Conservation (phyloP, 345 rosid species). For the Salix exigua region DNA sequence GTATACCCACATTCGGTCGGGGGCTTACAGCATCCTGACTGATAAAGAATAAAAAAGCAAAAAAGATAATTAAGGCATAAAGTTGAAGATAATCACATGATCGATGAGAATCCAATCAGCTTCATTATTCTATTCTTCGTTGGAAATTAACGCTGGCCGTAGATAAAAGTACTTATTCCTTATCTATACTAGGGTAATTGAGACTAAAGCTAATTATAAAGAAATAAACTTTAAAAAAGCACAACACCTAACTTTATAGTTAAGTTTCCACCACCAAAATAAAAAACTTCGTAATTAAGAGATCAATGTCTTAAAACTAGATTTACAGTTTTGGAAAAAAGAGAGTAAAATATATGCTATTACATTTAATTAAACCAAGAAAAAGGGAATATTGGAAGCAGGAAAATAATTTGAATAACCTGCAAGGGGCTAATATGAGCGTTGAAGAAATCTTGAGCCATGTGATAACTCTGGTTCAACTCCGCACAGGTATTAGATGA, state of each 20-base stretch:
- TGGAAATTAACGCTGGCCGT: background rate
- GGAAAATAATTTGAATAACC: slow-evolving; percentile 27
- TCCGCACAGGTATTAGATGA: slow-evolving; percentile 61
- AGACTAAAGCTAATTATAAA: background rate
- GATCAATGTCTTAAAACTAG: too few relatives aligned
- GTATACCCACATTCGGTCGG: slow-evolving; percentile 63
- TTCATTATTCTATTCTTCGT: background rate
- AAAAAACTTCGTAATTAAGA: too few relatives aligned
- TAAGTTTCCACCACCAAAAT: background rate
- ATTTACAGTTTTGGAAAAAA: too few relatives aligned
- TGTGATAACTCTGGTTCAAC: slow-evolving; percentile 65
- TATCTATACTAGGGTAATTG: background rate
- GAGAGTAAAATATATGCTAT: too few relatives aligned
- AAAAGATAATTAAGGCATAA: background rate
- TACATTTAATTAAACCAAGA: background rate
- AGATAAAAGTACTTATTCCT: background rate
- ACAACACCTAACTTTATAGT: background rate
- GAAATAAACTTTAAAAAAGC: background rate
- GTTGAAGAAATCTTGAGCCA: slow-evolving; percentile 88
- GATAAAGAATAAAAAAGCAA: background rate
- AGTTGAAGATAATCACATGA: background rate
- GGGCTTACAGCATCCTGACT: slow-evolving; percentile 81
- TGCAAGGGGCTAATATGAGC: slow-evolving; percentile 73
- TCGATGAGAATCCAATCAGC: background rate
- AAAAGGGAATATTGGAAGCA: background rate